Evolutionary conservation across 1,139 yeast genomes (phyloP).

Genomic region (Candida sojae): DNA sequence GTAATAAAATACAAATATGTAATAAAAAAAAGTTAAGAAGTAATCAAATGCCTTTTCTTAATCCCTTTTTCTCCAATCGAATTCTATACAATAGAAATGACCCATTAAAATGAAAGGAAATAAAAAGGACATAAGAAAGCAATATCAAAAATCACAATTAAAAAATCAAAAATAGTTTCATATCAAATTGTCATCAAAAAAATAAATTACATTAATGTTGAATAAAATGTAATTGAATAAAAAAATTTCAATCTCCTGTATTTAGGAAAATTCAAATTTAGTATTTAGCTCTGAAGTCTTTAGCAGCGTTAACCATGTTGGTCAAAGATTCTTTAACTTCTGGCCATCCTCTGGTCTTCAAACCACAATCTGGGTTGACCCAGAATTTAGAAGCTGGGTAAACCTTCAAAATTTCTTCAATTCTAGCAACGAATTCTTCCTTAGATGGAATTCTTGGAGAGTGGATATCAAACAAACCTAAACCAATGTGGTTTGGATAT

Average conservation of each 20-base stretch:
- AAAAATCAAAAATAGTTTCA: conserved; percentile 15
- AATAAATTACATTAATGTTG: conserved; percentile 63
- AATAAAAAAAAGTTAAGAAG: conserved; percentile 17
- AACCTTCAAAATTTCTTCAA: conserved; percentile 90
- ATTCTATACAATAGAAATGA: not conserved
- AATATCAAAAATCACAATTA: conserved; percentile 14
- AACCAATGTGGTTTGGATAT: conserved; percentile 99
- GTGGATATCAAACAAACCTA: conserved; percentile 98
- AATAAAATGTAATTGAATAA: conserved; percentile 51
- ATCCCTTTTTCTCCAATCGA: not conserved
- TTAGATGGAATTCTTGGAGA: conserved; percentile 99
- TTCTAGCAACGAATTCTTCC: conserved; percentile 92
- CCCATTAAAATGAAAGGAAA: not conserved
- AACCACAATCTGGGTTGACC: conserved; percentile 99
- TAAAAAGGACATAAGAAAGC: not conserved
- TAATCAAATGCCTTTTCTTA: not conserved
- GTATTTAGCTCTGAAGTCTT: conserved; percentile 77
- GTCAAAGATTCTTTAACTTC: conserved; percentile 85
- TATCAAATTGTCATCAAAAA: conserved; percentile 20
- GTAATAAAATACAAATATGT: conserved; percentile 19
- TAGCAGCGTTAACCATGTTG: conserved; percentile 99
- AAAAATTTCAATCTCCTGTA: not conserved
- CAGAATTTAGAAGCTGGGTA: conserved; percentile 98
- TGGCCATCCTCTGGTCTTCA: conserved; percentile 96
- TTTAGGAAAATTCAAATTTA: conserved; percentile 16